Percentiles rank a stretch among this genome's conserved stretches.
Evolutionary conservation across 768 basidiomycete species (phyloP).

Genomic region (Pisolithus tinctorius): DNA sequence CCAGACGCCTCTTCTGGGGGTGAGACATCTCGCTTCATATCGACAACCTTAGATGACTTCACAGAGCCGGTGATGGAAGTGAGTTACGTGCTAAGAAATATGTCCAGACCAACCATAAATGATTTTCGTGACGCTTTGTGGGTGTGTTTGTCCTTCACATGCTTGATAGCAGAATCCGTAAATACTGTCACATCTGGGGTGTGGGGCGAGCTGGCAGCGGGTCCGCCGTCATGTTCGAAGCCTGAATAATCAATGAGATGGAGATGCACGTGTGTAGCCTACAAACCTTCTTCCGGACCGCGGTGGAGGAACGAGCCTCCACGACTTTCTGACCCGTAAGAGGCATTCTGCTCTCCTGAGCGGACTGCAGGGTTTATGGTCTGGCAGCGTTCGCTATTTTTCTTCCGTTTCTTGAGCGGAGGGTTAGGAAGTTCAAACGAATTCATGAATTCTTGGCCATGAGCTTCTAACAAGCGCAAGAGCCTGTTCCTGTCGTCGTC

Average conservation of each 20-base stretch:
- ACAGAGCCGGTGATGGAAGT: not conserved
- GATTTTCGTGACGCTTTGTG: constrained; percentile 48
- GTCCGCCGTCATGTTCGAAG: constrained; percentile 41
- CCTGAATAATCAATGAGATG: constrained; percentile 15
- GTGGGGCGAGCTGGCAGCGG: constrained; percentile 28
- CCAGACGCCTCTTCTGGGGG: constrained; percentile 14
- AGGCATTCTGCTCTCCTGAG: constrained; percentile 39
- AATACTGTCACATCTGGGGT: constrained; percentile 54
- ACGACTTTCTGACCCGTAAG: constrained; percentile 12
- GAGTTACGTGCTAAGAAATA: not conserved
- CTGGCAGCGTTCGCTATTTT: constrained; percentile 12
- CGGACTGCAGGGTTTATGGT: constrained; percentile 8
- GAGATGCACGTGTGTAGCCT: not conserved
- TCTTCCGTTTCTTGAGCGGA: constrained; percentile 9
- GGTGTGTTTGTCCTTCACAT: constrained; percentile 10
- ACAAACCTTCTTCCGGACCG: constrained; percentile 16
- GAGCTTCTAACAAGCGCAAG: constrained; percentile 37
- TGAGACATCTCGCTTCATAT: constrained; percentile 33
- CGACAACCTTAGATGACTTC: constrained; percentile 75
- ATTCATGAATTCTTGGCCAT: constrained; percentile 40
- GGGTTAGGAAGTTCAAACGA: constrained; percentile 27
- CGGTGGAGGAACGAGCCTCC: constrained; percentile 10
- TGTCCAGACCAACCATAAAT: constrained; percentile 58
- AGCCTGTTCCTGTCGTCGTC: constrained; percentile 25
- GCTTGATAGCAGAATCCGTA: constrained; percentile 28